Evolutionary conservation across 2,329 filamentous ascomycete species (phyloP), one percentile per base, ranked within the genome.

Genomic region (Ramularia endophylla): DNA sequence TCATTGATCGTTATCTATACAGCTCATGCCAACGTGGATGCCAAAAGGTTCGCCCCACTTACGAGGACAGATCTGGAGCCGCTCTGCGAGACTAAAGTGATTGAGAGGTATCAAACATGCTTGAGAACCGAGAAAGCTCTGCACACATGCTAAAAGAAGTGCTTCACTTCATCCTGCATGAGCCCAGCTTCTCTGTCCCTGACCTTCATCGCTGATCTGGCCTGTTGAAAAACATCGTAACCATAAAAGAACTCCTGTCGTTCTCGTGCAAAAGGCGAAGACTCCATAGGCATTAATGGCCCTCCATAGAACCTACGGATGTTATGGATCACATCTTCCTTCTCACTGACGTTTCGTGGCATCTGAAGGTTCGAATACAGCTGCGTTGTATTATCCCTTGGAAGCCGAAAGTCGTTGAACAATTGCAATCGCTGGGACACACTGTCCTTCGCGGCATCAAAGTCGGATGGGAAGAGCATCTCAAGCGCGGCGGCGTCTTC

Each of bases 401-500:
- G 43, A 3, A 46, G 27, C 12, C 43, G 39, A 15, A 46, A 38
- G 27, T 42, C 39, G 31, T 29, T 38, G 39, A 35, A 41, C 5
- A 39, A 30, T 22, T 42, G 39, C 17, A 38, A 41, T 11, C 40
- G 27, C 11, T 15, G n/a, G 17, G 38, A 18, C 3, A 38, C 11
- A 11, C 15, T 16, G 9, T 33, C 28, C 4, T 12, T 9, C 13
- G 27, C n/a, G 9, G 17, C 11, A 16, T 5, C 2, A 15, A 37
- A 18, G n/a, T 8, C 25, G 5, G 29, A 7, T n/a, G 18, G 7
- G 12, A 44, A 44, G 30, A 44, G 30, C 6, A 27, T 33, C 13
- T 38, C 29, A 11, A 46, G 40, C 5, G 28, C 29, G 12, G 41
- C 40, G 19, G 40, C 44, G 40, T 46, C 44, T 40, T 46, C 44